A percentile compares a stretch with the other conserved stretches of the same genome.
Evolutionary conservation across 305 asterid genomes (phyloP).

Genomic region (Andrographis paniculata): DNA sequence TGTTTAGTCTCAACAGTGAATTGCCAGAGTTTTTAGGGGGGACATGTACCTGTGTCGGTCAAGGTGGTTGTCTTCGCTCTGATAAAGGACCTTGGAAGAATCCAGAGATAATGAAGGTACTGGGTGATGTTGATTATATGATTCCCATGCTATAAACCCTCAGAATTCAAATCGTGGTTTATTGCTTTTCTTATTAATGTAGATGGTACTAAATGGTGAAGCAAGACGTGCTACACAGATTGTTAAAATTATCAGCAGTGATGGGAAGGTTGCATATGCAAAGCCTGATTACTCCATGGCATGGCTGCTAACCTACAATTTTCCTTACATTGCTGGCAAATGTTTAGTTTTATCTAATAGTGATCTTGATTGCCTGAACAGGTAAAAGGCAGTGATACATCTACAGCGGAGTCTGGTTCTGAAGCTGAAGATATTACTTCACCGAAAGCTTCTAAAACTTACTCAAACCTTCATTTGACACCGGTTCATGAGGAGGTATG

Average conservation of each 20-base stretch:
- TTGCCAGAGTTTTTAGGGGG: slow-evolving; percentile 93
- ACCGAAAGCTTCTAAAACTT: slow-evolving; percentile 70
- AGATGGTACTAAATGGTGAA: slow-evolving; percentile 90
- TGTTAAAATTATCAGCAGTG: slow-evolving; percentile 82
- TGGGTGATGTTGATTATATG: background rate
- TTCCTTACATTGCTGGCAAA: slow-evolving; percentile 4
- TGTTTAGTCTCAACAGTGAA: slow-evolving; percentile 43
- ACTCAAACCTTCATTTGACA: slow-evolving; percentile 83
- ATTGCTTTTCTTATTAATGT: slow-evolving; percentile 21
- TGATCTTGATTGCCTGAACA: slow-evolving; percentile 25
- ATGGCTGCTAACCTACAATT: slow-evolving; percentile 19
- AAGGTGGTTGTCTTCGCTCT: slow-evolving; percentile 83
- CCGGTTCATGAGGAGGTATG: slow-evolving; percentile 98
- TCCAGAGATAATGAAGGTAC: slow-evolving; percentile 81
- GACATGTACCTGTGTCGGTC: slow-evolving; percentile 67
- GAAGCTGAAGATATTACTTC: slow-evolving; percentile 98
- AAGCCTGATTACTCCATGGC: slow-evolving; percentile 70
- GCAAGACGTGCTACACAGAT: slow-evolving; percentile 81
- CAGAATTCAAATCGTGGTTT: too few species aligned
- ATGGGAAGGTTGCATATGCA: slow-evolving; percentile 83
- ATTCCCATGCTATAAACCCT: too few species aligned
- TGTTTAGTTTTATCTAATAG: slow-evolving; percentile 2
- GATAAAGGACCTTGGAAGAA: slow-evolving; percentile 99
- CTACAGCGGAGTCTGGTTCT: slow-evolving; percentile 98
- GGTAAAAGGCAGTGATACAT: slow-evolving; percentile 90